These are phyloP conservation scores for Kazachstania sp. DNA, from an alignment of 1,139 yeast species.

Conservation along the genomic window DNA sequence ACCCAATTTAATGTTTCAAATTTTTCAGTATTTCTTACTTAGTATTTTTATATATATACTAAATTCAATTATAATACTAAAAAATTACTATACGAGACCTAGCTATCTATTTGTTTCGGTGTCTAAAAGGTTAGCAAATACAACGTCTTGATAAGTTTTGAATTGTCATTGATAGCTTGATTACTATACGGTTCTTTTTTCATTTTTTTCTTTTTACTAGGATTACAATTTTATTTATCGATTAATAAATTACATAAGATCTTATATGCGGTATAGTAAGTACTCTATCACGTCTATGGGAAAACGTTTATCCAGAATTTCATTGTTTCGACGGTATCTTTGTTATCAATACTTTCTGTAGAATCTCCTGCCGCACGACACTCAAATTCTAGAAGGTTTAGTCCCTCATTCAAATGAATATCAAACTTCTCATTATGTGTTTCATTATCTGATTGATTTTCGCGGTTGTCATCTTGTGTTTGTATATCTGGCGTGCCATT, in stretches of 20 bases:
- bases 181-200: too few relatives aligned
- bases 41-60: too few relatives aligned
- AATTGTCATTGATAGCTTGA: too few relatives aligned
- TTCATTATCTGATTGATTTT: background rate
- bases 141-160: too few relatives aligned
- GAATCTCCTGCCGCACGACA: constrained; percentile 12
- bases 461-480: constrained; percentile 2
- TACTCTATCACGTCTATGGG: constrained; percentile 14
- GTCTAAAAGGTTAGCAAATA: too few relatives aligned
- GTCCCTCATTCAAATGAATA: constrained; percentile 25
- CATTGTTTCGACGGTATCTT: constrained; percentile 14
- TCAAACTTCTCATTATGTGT: constrained; percentile 19
- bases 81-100: too few relatives aligned
- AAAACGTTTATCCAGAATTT: constrained; percentile 29
- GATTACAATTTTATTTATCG: background rate
- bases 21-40: too few relatives aligned
- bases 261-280: background rate
- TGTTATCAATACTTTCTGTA: constrained; percentile 4
- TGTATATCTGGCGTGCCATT: constrained; percentile 1
- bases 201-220: too few relatives aligned
- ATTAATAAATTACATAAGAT: background rate
- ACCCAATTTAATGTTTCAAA: too few relatives aligned
- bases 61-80: too few relatives aligned
- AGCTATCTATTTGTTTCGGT: too few relatives aligned
- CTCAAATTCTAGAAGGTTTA: constrained; percentile 22